Evolutionary conservation across 352 stramenopile genomes (phyloP).

Genomic region (Globisporangium middletonii): DNA sequence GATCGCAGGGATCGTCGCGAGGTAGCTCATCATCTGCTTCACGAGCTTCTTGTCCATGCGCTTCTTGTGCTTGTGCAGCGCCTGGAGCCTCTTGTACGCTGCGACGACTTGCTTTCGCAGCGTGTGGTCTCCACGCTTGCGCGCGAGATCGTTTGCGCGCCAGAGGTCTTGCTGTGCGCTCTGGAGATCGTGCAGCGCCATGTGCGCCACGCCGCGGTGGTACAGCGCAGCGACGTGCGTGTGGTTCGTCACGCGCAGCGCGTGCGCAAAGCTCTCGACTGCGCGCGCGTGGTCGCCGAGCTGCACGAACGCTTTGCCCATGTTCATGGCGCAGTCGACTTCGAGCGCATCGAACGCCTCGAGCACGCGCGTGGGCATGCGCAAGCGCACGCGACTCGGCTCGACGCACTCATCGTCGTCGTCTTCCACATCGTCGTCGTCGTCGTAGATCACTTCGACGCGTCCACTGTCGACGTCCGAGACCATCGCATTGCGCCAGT

Average conservation of each 20-base stretch:
- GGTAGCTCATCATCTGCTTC: constrained; percentile 80
- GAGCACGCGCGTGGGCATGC: constrained; percentile 46
- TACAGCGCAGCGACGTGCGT: constrained; percentile 67
- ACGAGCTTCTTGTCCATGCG: constrained; percentile 75
- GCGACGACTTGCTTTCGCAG: constrained; percentile 44
- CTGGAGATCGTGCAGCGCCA: constrained; percentile 59
- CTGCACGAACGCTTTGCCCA: constrained; percentile 62
- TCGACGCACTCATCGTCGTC: constrained; percentile 38
- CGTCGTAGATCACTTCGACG: constrained; percentile 69
- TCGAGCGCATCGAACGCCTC: constrained; percentile 41
- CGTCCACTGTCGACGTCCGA: constrained; percentile 41
- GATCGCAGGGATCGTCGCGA: constrained; percentile 59
- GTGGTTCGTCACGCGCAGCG: constrained; percentile 29
- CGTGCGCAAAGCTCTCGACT: constrained; percentile 55
- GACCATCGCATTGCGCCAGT: constrained; percentile 53
- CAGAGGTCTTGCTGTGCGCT: constrained; percentile 62
- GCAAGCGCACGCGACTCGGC: constrained; percentile 40
- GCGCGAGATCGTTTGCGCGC: constrained; percentile 52
- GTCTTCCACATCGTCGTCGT: constrained; percentile 42
- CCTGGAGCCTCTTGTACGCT: constrained; percentile 71
- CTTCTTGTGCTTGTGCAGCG: constrained; percentile 70
- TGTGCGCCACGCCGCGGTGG: constrained; percentile 52
- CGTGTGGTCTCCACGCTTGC: constrained; percentile 23
- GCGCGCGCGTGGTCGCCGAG: constrained; percentile 50
- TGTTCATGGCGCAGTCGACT: constrained; percentile 79